phyloP scores from a whole-genome alignment of 768 basidiomycete species.

The Megacollybia marginata region DNA sequence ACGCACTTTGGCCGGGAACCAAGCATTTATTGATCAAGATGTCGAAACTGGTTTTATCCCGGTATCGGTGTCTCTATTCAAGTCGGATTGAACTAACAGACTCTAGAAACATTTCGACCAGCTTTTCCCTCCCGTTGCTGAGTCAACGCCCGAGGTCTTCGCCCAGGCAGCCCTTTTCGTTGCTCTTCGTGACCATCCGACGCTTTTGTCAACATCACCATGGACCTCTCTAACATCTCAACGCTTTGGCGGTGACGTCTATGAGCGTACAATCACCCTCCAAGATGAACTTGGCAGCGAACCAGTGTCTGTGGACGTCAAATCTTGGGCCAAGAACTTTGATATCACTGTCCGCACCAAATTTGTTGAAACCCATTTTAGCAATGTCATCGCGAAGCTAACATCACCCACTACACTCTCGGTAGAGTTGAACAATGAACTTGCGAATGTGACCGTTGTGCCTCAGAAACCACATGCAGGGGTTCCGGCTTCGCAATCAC shows the following conservation, averaged over 20 bases:
- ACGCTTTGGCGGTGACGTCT: slow-evolving; percentile 71
- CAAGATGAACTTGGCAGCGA: slow-evolving; percentile 42
- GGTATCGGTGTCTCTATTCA: slow-evolving; percentile 32
- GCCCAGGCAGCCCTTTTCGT: slow-evolving; percentile 79
- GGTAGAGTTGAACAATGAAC: slow-evolving; percentile 44
- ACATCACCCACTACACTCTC: slow-evolving; percentile 44
- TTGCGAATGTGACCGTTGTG: slow-evolving; percentile 60
- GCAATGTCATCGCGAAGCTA: slow-evolving; percentile 50
- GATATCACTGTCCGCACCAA: slow-evolving; percentile 42
- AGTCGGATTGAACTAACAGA: neutral
- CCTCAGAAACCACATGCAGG: slow-evolving; percentile 54
- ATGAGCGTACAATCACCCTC: slow-evolving; percentile 55
- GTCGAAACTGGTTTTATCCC: slow-evolving; percentile 92
- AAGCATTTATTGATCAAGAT: slow-evolving; percentile 68
- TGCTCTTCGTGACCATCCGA: slow-evolving; percentile 51
- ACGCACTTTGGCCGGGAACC: slow-evolving; percentile 65
- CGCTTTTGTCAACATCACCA: slow-evolving; percentile 36
- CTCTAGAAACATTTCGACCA: slow-evolving; percentile 73
- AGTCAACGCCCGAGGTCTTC: slow-evolving; percentile 56
- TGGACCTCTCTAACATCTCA: slow-evolving; percentile 68
- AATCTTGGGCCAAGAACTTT: slow-evolving; percentile 34
- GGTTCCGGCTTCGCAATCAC: slow-evolving; percentile 45
- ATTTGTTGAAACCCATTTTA: slow-evolving; percentile 27
- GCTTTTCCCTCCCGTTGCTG: slow-evolving; percentile 62
- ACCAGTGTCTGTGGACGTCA: slow-evolving; percentile 34